Evolutionary conservation across 228 moss, liverwort and hornwort species (phyloP).

Genomic region (Sphagnum fallax): DNA sequence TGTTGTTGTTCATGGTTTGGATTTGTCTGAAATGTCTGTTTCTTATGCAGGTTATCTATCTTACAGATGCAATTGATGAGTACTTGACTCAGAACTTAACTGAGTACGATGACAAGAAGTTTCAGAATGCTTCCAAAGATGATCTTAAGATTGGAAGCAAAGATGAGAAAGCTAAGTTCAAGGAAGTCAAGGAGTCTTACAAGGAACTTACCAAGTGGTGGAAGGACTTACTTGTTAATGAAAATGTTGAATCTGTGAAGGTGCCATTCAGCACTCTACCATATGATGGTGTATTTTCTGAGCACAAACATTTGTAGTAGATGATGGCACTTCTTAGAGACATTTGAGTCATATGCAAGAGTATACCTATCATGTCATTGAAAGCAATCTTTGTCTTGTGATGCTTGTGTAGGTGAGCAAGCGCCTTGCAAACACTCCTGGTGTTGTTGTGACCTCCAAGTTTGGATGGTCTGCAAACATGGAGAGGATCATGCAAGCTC

Average conservation of each 20-base stretch:
- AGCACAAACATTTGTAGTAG: too few species aligned
- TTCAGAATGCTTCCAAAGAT: constrained; percentile 87
- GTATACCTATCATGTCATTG: too few species aligned
- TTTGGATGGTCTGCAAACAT: constrained; percentile 89
- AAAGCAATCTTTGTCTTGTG: too few species aligned
- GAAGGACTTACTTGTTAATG: constrained; percentile 47
- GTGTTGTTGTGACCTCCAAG: constrained; percentile 84
- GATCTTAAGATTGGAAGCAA: constrained; percentile 69
- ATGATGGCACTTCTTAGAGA: too few species aligned
- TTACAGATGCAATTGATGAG: constrained; percentile 79
- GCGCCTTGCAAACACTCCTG: constrained; percentile 64
- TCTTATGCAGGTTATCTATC: constrained; percentile 60
- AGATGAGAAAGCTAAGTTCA: constrained; percentile 51
- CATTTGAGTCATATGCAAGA: too few species aligned
- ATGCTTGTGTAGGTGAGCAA: constrained; percentile 34
- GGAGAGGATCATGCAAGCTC: constrained; percentile 81
- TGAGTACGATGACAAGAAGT: constrained; percentile 76
- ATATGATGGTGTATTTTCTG: background rate
- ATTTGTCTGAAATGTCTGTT: background rate
- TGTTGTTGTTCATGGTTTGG: too few species aligned
- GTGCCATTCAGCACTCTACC: background rate
- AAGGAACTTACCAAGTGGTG: constrained; percentile 89
- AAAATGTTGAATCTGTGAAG: constrained; percentile 60
- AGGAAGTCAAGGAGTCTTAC: constrained; percentile 51
- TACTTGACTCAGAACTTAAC: constrained; percentile 72